phyloP scores from a whole-genome alignment of 2,329 filamentous ascomycete species.

The Fusarium lateritium region DNA sequence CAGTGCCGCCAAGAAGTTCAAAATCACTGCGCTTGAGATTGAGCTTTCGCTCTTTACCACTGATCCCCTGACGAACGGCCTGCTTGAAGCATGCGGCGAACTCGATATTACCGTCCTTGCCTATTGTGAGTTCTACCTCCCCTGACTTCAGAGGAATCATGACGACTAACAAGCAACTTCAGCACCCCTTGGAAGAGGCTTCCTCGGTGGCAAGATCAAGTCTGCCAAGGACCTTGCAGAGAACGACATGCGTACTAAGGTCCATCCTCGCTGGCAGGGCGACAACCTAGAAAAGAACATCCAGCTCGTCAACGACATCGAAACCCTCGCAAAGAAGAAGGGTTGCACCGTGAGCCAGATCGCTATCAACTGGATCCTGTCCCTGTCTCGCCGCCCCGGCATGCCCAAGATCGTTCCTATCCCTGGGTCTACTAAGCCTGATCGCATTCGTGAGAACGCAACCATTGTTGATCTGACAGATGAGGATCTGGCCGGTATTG shows the following conservation, averaged over 20 bases:
- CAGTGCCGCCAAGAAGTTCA: constrained; percentile 58
- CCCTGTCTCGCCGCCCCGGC: constrained; percentile 65
- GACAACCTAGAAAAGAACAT: constrained; percentile 76
- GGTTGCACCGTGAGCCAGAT: constrained; percentile 74
- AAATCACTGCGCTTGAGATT: constrained; percentile 63
- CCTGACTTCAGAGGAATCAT: constrained; percentile 6
- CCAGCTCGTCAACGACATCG: constrained; percentile 69
- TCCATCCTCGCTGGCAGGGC: constrained; percentile 71
- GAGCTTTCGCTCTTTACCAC: constrained; percentile 64
- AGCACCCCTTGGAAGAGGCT: constrained; percentile 62
- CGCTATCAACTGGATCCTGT: constrained; percentile 74
- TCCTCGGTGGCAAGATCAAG: constrained; percentile 69
- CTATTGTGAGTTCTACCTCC: constrained; percentile 62
- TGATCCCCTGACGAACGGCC: constrained; percentile 62
- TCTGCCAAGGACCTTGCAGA: constrained; percentile 68
- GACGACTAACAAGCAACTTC: constrained; percentile 23
- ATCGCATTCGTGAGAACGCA: constrained; percentile 73
- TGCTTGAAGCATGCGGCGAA: constrained; percentile 69
- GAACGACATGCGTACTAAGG: constrained; percentile 60
- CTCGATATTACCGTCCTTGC: constrained; percentile 76
- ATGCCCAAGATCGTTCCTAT: constrained; percentile 75
- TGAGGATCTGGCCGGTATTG: constrained; percentile 66
- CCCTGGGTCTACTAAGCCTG: constrained; percentile 72
- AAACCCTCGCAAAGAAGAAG: constrained; percentile 72
- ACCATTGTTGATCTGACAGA: constrained; percentile 64